A percentile compares a stretch with the other conserved stretches of the same genome.
Conservation (phyloP, 2,329 filamentous ascomycete genomes). For the Claviceps sp. region DNA sequence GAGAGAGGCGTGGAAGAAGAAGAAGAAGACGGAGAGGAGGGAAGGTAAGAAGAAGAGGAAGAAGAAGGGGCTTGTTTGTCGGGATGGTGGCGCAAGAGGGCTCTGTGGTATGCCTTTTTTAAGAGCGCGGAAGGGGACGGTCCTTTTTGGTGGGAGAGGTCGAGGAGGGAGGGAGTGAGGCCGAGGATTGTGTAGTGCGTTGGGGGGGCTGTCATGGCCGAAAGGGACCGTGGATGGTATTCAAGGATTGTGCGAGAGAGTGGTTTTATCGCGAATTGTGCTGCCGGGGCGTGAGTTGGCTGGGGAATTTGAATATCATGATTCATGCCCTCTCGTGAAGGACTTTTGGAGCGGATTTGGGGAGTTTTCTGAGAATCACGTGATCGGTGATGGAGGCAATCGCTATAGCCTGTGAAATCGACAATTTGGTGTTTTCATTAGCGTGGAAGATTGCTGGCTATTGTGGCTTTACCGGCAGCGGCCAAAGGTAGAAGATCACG, state of each 20-base stretch:
- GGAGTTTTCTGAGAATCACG: background rate
- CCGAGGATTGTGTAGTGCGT: slow-evolving; percentile 50
- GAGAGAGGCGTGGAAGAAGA: slow-evolving; percentile 1
- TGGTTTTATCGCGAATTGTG: no score
- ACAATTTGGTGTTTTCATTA: background rate
- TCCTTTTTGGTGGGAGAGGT: slow-evolving; percentile 14
- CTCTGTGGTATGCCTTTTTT: slow-evolving; percentile 50
- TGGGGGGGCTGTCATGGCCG: slow-evolving; percentile 8
- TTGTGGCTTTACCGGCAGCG: no score
- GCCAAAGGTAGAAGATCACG: background rate
- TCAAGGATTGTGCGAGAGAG: background rate
- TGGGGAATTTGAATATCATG: background rate
- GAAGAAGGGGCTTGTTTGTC: slow-evolving; percentile 32
- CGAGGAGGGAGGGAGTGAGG: slow-evolving; percentile 35
- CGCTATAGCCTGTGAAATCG: no score
- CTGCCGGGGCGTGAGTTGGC: background rate
- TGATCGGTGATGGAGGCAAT: background rate
- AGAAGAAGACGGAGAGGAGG: slow-evolving; percentile 3
- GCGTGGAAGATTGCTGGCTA: background rate
- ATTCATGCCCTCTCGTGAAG: background rate
- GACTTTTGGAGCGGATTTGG: background rate
- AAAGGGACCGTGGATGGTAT: background rate
- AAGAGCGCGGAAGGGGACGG: slow-evolving; percentile 32
- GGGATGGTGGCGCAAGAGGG: slow-evolving; percentile 52
- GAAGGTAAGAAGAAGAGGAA: no score